Conservation (phyloP, 148 eudicot genomes). For the Fagopyrum esculentum region DNA sequence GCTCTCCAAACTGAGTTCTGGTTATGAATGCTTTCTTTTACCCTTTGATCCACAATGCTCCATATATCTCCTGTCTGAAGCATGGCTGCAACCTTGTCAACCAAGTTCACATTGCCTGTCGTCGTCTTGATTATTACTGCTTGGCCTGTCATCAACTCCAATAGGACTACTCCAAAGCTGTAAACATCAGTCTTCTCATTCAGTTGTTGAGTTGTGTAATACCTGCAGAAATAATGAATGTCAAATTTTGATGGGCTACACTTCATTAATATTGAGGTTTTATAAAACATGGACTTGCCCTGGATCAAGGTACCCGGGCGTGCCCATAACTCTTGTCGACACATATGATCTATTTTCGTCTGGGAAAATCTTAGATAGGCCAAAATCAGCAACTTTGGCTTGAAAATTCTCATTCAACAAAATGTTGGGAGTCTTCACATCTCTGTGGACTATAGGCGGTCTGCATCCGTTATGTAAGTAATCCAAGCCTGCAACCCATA, state of each 20-base stretch:
- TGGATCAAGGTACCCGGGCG: slow-evolving; percentile 16
- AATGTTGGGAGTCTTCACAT: slow-evolving; percentile 39
- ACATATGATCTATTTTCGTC: slow-evolving; percentile 17
- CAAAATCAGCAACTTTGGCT: slow-evolving; percentile 40
- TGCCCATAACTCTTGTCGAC: slow-evolving; percentile 24
- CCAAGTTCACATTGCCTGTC: background rate
- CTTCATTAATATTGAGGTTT: background rate
- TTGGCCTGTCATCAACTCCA: slow-evolving; percentile 11
- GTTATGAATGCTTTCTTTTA: slow-evolving; percentile 8
- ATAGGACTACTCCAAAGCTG: slow-evolving; percentile 13
- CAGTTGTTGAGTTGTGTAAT: slow-evolving; percentile 13
- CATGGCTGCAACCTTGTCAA: slow-evolving; percentile 1
- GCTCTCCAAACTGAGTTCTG: slow-evolving; percentile 16
- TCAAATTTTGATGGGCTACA: too few species aligned
- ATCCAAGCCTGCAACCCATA: slow-evolving; percentile 29
- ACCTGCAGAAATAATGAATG: background rate
- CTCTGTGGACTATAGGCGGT: slow-evolving; percentile 35
- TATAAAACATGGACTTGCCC: background rate
- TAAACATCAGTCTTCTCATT: slow-evolving; percentile 12
- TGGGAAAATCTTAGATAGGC: slow-evolving; percentile 26
- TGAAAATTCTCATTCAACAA: slow-evolving; percentile 26
- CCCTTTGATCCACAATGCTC: slow-evolving; percentile 7
- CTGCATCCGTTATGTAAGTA: slow-evolving; percentile 40
- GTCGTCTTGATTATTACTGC: background rate
- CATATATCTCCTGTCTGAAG: slow-evolving; percentile 11